Base-by-base conservation (phyloP, 139 green algal species). In the Tetratostichococcus sp. region DNA sequence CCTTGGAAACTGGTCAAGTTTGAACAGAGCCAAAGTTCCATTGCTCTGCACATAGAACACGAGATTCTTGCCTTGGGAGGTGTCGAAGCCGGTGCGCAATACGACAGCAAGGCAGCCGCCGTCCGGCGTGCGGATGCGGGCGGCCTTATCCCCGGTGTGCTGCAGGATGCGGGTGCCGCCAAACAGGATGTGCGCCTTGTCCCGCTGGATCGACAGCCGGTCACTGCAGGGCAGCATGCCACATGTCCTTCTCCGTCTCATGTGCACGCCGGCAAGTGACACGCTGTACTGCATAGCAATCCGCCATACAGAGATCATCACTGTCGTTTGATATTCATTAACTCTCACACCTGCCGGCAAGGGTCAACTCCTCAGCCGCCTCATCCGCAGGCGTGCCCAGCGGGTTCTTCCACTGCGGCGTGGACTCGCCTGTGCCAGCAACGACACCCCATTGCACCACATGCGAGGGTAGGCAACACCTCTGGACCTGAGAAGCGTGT, bases 41-140 rank as follows among this genome's bases (percentile, higher is more conserved):
- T n/a, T n/a, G n/a, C n/a, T n/a, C n/a, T n/a, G n/a, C n/a, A n/a
- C n/a, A n/a, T n/a, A n/a, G n/a, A 50, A 11, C 39, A 50, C 8
- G 39, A 21, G 11, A 21, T 11, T 21, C 8, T 50, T 66, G 79
- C 90, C 93, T 82, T 98, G 94, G 23, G 86, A 86, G 6, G 95
- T 99, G 77, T 96, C 92, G 85, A 98, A 99, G 30, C 95, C 95
- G 23, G 95, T 99, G 25, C 96, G 90, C 75, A 99, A 83, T 25
- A 98, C 93, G 1, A 97, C 81, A 1, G 87, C 91, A 57, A 98
- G 75, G 80, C 93, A 98, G 71, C 94, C 96, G 31, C 90, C 87
- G 77, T 99, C 96, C 2, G 93, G 91, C 1, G 91, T 96, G 33
- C 79, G 77, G 28, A 95, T 76, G 28, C 83, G 78, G 0, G 89